Conservation (phyloP, 768 basidiomycete genomes). For the Symmetrospora coprosmae region DNA sequence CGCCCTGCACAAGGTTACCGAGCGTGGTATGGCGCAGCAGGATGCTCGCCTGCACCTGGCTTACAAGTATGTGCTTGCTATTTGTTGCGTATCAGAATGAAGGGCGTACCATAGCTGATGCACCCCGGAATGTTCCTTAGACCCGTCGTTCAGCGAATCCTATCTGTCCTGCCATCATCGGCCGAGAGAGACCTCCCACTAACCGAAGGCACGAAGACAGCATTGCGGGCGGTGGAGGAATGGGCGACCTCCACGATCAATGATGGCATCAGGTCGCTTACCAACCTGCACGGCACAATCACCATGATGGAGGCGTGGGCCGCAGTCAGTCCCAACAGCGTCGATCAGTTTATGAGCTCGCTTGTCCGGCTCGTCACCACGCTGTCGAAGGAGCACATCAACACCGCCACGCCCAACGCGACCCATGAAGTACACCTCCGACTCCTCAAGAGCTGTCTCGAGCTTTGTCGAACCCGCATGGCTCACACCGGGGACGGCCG, state of each 20-base stretch:
- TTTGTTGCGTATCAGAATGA: too few species aligned
- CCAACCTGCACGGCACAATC: conserved; percentile 60
- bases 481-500: conserved; percentile 73
- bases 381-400: conserved; percentile 74
- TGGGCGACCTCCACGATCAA: conserved; percentile 60
- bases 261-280: conserved; percentile 63
- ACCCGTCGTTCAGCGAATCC: conserved; percentile 31
- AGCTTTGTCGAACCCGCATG: conserved; percentile 70
- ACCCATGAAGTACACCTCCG: conserved; percentile 48
- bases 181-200: conserved; percentile 38
- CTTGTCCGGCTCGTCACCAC: conserved; percentile 74
- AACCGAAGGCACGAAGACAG: conserved; percentile 42
- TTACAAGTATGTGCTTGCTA: conserved; percentile 64
- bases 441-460: conserved; percentile 53
- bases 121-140: conserved; percentile 52
- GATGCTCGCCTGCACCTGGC: conserved; percentile 67
- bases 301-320: conserved; percentile 77
- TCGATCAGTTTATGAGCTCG: conserved; percentile 60
- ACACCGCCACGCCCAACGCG: conserved; percentile 41
- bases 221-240: conserved; percentile 49
- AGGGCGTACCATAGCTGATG: too few species aligned
- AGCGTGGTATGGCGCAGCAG: conserved; percentile 44
- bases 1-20: conserved; percentile 64
- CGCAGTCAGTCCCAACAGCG: conserved; percentile 60
- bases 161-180: conserved; percentile 27